Percentiles rank a stretch among this genome's conserved stretches.
These are phyloP conservation scores for Cicer chorassanicum DNA, from an alignment of 306 rosid species.

Conservation along the genomic window DNA sequence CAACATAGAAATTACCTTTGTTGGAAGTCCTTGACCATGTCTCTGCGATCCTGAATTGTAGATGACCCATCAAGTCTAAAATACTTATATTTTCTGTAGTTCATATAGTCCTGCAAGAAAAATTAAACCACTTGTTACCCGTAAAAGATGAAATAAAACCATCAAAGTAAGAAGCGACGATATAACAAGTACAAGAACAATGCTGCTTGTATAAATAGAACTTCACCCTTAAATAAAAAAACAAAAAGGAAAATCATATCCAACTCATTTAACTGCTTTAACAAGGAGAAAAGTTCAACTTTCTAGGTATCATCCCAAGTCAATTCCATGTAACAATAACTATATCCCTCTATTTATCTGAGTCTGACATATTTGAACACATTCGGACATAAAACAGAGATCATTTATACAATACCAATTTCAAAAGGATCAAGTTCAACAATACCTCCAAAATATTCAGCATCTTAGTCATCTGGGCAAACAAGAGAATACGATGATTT, in stretches of 20 bases:
- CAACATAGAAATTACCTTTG: slow-evolving; percentile 63
- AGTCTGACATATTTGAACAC: slow-evolving; percentile 28
- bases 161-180: slow-evolving; percentile 3
- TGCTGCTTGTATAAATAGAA: background rate
- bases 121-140: slow-evolving; percentile 38
- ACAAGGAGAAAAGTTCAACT: background rate
- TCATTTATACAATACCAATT: slow-evolving; percentile 7
- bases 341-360: slow-evolving; percentile 22
- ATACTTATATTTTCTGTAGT: slow-evolving; percentile 88
- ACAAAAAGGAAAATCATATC: background rate
- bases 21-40: slow-evolving; percentile 98
- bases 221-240: background rate
- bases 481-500: slow-evolving; percentile 94
- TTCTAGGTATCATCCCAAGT: slow-evolving; percentile 10
- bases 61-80: slow-evolving; percentile 98
- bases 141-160: background rate
- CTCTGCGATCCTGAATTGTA: slow-evolving; percentile 92
- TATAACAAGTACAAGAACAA: slow-evolving; percentile 9
- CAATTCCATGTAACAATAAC: slow-evolving; percentile 12
- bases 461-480: slow-evolving; percentile 99
- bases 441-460: slow-evolving; percentile 95
- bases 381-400: slow-evolving; percentile 9
- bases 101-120: slow-evolving; percentile 90
- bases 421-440: slow-evolving; percentile 38
- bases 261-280: slow-evolving; percentile 25